Evolutionary conservation across 768 basidiomycete species (phyloP), one percentile per base, ranked within the genome.

Genomic region (Tephrocybe sp.): DNA sequence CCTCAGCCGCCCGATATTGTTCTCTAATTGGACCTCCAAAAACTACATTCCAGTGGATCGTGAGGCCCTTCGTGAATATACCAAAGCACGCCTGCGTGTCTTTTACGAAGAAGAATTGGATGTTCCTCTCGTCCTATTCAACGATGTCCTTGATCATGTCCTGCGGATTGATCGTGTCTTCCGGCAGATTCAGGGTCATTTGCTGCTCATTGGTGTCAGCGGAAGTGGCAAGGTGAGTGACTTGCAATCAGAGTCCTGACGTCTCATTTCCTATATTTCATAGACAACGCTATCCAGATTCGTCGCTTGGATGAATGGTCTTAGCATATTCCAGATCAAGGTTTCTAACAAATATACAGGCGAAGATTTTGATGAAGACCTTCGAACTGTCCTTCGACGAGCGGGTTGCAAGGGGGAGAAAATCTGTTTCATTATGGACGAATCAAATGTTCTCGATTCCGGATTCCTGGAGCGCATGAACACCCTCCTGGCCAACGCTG

Each of bases 401-500:
- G 78, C 96, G 6, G 97, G 97, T 5, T 98, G 94, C 76, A 99
- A 98, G 65, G 94, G 94, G 59, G 97, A 99, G 71, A 98, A 98
- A 72, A 88, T 99, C 43, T 98, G 94, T 67, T 99, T 99, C 78
- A 98, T 99, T 73, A 98, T 99, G 97, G 97, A 99, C 68, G 97
- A 99, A 67, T 98, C 97, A 3, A 98, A 99, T 61, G 97, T 98
- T 11, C 86, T 98, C 30, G 97, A 99, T 66, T 96, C 97, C 11
- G 97, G 97, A 40, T 99, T 99, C 79, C 72, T 99, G 57, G 97
- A 99, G 66, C 85, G 97, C n/a, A 98, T 99, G 96, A 99, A 99
- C 68, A 99, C 97, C 0, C 82, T 99, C 12, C 80, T 99, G 13
- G 97, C 97, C 35, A 99, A 99, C 61, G 97, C 97, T n/a, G 97